A percentile compares a stretch with the other conserved stretches of the same genome.
Conservation (phyloP, 2,329 filamentous ascomycete genomes). For the Penicillium polonicum region DNA sequence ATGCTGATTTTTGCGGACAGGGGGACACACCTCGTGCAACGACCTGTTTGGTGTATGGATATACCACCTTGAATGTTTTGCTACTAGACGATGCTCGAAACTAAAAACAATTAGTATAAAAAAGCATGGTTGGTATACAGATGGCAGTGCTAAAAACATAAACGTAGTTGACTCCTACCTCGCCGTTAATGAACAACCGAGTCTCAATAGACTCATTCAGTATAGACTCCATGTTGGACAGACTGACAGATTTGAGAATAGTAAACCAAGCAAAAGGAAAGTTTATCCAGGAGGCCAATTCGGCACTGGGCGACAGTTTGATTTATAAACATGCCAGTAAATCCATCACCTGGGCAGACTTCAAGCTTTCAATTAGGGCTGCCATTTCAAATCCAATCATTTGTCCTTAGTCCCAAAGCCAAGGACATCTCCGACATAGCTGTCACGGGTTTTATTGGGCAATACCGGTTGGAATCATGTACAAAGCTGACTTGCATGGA, state of each 20-base stretch:
- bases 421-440: neutral
- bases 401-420: neutral
- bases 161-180: conserved; percentile 19
- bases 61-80: conserved; percentile 33
- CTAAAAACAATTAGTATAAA: conserved; percentile 8
- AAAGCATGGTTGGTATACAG: neutral
- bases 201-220: conserved; percentile 28
- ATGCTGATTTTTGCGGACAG: neutral
- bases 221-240: conserved; percentile 12
- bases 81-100: conserved; percentile 29
- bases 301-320: neutral
- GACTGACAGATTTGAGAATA: neutral
- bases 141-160: too few species aligned
- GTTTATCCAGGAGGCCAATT: neutral
- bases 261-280: neutral
- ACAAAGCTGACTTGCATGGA: neutral
- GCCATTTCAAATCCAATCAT: neutral
- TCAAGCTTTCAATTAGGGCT: neutral
- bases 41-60: conserved; percentile 31
- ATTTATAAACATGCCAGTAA: neutral
- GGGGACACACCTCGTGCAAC: conserved; percentile 28
- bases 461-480: neutral
- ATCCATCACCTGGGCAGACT: neutral
- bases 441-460: neutral
- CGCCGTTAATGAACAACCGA: conserved; percentile 35